Base-by-base conservation (phyloP, 495 filamentous ascomycete species). In the Neurospora sp. region DNA sequence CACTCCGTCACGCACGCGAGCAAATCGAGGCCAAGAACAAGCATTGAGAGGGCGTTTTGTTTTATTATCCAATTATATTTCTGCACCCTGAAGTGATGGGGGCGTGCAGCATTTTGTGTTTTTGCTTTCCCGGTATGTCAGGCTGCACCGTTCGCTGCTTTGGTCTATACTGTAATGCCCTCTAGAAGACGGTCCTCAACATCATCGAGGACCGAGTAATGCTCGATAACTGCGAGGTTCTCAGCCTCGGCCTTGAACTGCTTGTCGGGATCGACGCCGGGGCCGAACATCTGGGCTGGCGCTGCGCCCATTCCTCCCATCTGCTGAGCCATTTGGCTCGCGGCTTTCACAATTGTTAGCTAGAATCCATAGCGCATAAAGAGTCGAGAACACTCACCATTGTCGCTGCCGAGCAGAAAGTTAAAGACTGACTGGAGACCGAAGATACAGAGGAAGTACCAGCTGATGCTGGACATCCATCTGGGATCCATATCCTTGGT, bases 371-470 rank as follows among this genome's bases (percentile, higher is more conserved):
- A 7, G 18, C 42, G 38, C 35, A 37, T 31, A 59, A 20, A n/a
- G 39, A 48, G 20, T 27, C 31, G 72, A 59, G 37, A 39, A 61
- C 35, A 82, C 90, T 81, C 84, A 97, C 94, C 88, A 79, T 99
- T 99, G 75, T 98, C 95, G 80, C 91, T 95, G 14, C 96, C 96
- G 27, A 99, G 88, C 68, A 99, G 89, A 80, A 97, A 98, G 75
- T 94, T 97, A 83, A 98, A 99, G n/a, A 98, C 94, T 69, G 94
- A 92, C 81, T 98, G 95, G 70, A 99, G 86, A 44, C 96, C 96
- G 81, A 99, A 97, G 74, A 98, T 88, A 77, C 96, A 97, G 69
- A 99, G 84, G 80, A 99, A 98, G 83, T 99, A 99, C 95, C 94
- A 98, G 68, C 94, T 97, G 77, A 99, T 89, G 78, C 92, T 96